Percentiles rank a stretch among this genome's conserved stretches.
phyloP scores from a whole-genome alignment of 768 basidiomycete genomes.

The Myochromella boudieri region DNA sequence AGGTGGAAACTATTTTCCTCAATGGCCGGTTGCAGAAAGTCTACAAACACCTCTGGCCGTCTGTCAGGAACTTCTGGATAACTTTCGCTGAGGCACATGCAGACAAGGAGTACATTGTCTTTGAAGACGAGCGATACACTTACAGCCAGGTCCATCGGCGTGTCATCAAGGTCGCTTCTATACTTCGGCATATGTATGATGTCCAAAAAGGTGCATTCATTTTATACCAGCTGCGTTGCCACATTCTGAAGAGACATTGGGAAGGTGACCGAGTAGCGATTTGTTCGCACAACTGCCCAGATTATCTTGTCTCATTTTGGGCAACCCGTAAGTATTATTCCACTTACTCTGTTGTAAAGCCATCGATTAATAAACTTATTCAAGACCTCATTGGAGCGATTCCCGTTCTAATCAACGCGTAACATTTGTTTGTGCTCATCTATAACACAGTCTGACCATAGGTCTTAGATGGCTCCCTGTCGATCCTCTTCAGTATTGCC shows the following conservation, averaged over 20 bases:
- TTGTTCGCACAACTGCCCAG: conserved; percentile 61
- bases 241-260: conserved; percentile 42
- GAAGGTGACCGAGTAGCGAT: conserved; percentile 65
- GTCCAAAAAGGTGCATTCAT: conserved; percentile 46
- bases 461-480: conserved; percentile 49
- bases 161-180: conserved; percentile 41
- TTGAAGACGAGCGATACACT: conserved; percentile 48
- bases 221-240: conserved; percentile 4
- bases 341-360: conserved; percentile 6
- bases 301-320: conserved; percentile 62
- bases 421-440: conserved; percentile 19
- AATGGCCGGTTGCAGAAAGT: conserved; percentile 50
- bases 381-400: conserved; percentile 63
- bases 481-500: conserved; percentile 51
- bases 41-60: conserved; percentile 60
- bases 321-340: conserved; percentile 47
- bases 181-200: conserved; percentile 44
- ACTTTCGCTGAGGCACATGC: conserved; percentile 37
- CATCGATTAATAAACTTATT: conserved; percentile 3
- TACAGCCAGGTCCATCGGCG: conserved; percentile 45
- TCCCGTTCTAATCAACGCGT: conserved; percentile 60
- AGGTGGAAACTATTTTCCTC: conserved; percentile 45
- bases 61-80: conserved; percentile 56
- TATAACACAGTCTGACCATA: conserved; percentile 9
- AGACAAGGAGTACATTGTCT: conserved; percentile 56